Percentiles rank a stretch among this genome's conserved stretches.
These are phyloP conservation scores for Heritiera littoralis DNA, from an alignment of 345 rosid species.

Conservation along the genomic window DNA sequence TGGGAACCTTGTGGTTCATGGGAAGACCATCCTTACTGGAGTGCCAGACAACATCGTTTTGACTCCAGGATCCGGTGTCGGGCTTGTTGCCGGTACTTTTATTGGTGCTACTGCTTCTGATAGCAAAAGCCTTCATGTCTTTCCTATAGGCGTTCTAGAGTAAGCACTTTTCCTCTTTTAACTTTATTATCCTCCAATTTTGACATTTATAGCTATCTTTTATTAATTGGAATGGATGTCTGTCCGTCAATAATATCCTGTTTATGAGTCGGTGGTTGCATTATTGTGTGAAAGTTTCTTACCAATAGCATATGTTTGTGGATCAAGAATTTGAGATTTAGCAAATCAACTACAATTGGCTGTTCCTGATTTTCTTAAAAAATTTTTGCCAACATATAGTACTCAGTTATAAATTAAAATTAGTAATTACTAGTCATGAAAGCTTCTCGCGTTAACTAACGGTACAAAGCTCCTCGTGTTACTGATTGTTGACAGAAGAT, in stretches of 20 bases:
- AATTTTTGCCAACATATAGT: background rate
- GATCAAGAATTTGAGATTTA: background rate
- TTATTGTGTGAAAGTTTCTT: background rate
- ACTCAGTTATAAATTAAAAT: background rate
- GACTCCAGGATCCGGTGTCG: conserved; percentile 69
- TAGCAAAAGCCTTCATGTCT: conserved; percentile 90
- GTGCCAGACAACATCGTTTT: conserved; percentile 79
- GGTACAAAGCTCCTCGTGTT: background rate
- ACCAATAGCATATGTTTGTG: background rate
- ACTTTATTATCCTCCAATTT: background rate
- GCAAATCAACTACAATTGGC: background rate
- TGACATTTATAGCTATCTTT: background rate
- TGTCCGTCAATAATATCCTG: background rate
- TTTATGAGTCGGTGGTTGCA: background rate
- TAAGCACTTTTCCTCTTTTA: conserved; percentile 34
- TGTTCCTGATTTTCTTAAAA: background rate
- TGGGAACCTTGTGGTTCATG: conserved; percentile 86
- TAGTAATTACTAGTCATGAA: background rate
- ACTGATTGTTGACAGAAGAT: background rate
- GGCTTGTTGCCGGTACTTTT: conserved; percentile 71
- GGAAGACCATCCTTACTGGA: conserved; percentile 84
- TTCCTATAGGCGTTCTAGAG: conserved; percentile 84
- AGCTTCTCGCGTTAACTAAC: background rate
- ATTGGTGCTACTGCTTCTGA: conserved; percentile 81
- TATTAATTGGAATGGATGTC: background rate